These are phyloP conservation scores for Hypomyces perniciosus DNA, from an alignment of 2,329 filamentous ascomycete species.

Conservation along the genomic window DNA sequence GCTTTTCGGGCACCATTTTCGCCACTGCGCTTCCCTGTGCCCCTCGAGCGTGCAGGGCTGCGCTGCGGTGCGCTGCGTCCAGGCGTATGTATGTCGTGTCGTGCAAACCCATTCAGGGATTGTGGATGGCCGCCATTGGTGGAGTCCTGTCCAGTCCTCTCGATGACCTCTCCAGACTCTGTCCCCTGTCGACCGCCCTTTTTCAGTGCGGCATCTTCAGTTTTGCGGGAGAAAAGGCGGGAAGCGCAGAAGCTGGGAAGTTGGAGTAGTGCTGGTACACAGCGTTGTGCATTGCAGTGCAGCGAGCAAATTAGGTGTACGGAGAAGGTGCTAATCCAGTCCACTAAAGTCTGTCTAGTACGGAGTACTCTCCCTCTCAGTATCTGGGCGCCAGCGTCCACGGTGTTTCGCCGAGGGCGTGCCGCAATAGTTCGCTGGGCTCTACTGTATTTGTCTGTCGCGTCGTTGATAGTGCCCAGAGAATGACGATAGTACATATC, in stretches of 20 bases:
- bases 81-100: background rate
- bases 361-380: background rate
- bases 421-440: background rate
- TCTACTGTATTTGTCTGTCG: background rate
- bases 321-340: background rate
- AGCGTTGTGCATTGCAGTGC: too few species aligned
- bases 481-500: too few species aligned
- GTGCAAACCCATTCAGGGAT: conserved; percentile 12
- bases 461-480: too few species aligned
- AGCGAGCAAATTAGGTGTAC: too few species aligned
- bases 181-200: conserved; percentile 16
- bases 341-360: background rate
- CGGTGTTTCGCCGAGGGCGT: background rate
- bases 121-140: conserved; percentile 7
- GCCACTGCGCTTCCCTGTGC: too few species aligned
- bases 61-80: too few species aligned
- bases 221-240: conserved; percentile 19
- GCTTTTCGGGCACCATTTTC: too few species aligned
- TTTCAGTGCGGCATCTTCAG: conserved; percentile 12
- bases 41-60: too few species aligned
- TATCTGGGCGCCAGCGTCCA: background rate
- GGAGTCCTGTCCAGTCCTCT: conserved; percentile 3
- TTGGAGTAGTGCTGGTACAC: background rate
- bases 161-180: background rate
- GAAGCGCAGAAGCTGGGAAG: background rate